phyloP scores from a whole-genome alignment of 1,284 basidiomycete species.

The Fereydounia khargensis region DNA sequence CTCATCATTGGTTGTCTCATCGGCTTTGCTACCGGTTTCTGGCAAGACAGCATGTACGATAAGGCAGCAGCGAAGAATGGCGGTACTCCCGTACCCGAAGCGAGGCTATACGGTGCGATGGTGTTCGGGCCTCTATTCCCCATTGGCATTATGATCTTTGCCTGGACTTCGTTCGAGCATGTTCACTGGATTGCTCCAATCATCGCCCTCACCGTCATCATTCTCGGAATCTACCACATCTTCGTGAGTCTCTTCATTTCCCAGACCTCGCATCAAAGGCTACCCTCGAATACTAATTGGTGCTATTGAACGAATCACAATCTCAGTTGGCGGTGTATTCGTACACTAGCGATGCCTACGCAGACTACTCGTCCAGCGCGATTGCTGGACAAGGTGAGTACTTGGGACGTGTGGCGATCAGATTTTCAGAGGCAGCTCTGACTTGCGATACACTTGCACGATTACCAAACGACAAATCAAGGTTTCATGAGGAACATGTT shows the following conservation, averaged over 20 bases:
- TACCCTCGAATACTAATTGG: too few species aligned
- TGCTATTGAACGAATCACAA: conserved; percentile 17
- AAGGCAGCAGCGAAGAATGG: conserved; percentile 25
- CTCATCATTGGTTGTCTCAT: conserved; percentile 51
- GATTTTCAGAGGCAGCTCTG: conserved; percentile 5
- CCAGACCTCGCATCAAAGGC: too few species aligned
- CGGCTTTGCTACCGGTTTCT: conserved; percentile 45
- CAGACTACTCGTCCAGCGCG: neutral
- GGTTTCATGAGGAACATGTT: conserved; percentile 41
- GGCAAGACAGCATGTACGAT: conserved; percentile 42
- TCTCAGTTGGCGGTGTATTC: neutral
- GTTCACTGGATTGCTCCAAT: conserved; percentile 44
- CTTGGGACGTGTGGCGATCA: neutral
- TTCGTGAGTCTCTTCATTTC: too few species aligned
- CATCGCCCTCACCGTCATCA: conserved; percentile 36
- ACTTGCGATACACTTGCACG: too few species aligned
- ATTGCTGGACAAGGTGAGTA: too few species aligned
- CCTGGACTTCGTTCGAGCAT: conserved; percentile 42
- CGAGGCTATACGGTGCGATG: conserved; percentile 41
- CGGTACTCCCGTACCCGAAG: conserved; percentile 44
- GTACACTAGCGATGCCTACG: neutral
- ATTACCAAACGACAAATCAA: conserved; percentile 34
- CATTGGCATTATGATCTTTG: conserved; percentile 45
- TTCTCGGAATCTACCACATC: conserved; percentile 45
- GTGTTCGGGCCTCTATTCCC: conserved; percentile 35